Conservation (phyloP, 805 yeast genomes). For the Metschnikowia hibisci region DNA sequence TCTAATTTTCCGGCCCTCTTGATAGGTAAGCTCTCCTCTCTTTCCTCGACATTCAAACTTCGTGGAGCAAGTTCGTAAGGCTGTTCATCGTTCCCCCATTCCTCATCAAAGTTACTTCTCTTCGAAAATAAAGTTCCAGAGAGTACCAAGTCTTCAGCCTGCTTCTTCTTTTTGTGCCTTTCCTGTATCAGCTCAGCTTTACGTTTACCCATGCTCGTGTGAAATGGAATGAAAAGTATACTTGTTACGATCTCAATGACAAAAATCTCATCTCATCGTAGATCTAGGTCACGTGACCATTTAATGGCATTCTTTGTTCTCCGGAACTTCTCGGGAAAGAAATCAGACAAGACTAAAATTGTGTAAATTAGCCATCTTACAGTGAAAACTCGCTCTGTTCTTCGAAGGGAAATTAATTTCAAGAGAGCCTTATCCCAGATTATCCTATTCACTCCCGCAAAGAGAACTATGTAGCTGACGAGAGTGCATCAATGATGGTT, state of each 20-base stretch:
- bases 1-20: conserved; percentile 68
- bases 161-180: conserved; percentile 26
- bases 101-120: conserved; percentile 17
- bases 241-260: not conserved
- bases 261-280: conserved; percentile 6
- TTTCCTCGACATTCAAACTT: conserved; percentile 39
- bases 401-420: too few species aligned
- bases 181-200: conserved; percentile 8
- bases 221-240: not conserved
- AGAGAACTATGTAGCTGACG: too few species aligned
- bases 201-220: conserved; percentile 14
- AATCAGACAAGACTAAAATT: too few species aligned
- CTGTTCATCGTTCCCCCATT: conserved; percentile 67
- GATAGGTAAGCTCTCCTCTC: conserved; percentile 74
- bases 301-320: too few species aligned
- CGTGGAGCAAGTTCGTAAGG: conserved; percentile 78
- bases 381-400: too few species aligned
- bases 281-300: not conserved
- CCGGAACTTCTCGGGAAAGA: too few species aligned
- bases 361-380: too few species aligned
- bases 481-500: too few species aligned
- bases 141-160: conserved; percentile 40
- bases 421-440: too few species aligned
- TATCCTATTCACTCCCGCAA: too few species aligned
- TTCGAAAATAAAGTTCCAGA: conserved; percentile 29